A percentile compares a stretch with the other conserved stretches of the same genome.
Evolutionary conservation across 1,139 yeast species (phyloP).

Genomic region (Candida smagusa): DNA sequence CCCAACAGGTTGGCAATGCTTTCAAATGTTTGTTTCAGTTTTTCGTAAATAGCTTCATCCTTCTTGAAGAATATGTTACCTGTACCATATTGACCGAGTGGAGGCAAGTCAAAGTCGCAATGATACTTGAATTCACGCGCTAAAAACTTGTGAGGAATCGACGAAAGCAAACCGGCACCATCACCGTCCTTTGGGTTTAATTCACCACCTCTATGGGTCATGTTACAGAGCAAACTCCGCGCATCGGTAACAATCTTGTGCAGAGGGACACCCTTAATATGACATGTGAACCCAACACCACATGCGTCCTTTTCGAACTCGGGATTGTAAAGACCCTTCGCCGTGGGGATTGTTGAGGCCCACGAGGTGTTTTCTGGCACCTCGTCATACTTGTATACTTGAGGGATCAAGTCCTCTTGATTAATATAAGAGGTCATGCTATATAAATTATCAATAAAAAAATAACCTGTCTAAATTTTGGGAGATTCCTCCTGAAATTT

Average conservation of each 20-base stretch:
- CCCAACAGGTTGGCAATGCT: slow-evolving; percentile 74
- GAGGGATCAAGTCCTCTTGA: slow-evolving; percentile 38
- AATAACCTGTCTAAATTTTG: neutral
- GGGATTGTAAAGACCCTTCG: slow-evolving; percentile 91
- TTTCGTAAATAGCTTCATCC: slow-evolving; percentile 62
- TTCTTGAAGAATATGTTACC: slow-evolving; percentile 92
- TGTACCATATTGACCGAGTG: slow-evolving; percentile 85
- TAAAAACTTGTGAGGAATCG: slow-evolving; percentile 88
- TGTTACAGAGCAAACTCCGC: slow-evolving; percentile 80
- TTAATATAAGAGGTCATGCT: slow-evolving; percentile 32
- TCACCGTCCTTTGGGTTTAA: slow-evolving; percentile 97
- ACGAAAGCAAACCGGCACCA: slow-evolving; percentile 96
- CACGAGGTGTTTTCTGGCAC: slow-evolving; percentile 79
- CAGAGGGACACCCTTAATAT: slow-evolving; percentile 81
- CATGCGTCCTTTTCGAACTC: slow-evolving; percentile 95
- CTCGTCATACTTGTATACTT: slow-evolving; percentile 66
- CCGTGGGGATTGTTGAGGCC: slow-evolving; percentile 86
- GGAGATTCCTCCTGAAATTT: slow-evolving; percentile 1
- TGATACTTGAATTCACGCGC: slow-evolving; percentile 75
- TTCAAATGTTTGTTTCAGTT: slow-evolving; percentile 76
- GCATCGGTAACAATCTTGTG: slow-evolving; percentile 96
- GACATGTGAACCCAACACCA: slow-evolving; percentile 97
- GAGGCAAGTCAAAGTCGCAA: slow-evolving; percentile 61
- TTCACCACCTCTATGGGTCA: slow-evolving; percentile 99
- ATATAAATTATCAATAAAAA: neutral